phyloP scores from a whole-genome alignment of 1,139 yeast species.

The Diutina pseudorugosa region DNA sequence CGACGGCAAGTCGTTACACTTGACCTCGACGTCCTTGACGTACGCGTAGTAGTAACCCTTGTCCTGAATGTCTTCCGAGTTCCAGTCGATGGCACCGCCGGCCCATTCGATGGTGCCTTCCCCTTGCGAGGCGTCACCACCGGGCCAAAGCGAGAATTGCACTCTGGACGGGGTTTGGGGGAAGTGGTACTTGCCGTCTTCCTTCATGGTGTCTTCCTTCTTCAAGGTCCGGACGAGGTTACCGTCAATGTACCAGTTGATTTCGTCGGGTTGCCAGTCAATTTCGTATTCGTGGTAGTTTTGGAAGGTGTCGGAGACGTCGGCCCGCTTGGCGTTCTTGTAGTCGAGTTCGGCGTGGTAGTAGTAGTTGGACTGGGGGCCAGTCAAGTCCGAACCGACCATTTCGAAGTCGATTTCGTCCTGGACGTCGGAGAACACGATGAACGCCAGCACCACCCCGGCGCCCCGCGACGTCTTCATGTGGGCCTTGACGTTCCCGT shows the following conservation, averaged over 20 bases:
- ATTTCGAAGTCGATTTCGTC: conserved; percentile 89
- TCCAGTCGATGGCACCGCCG: conserved; percentile 83
- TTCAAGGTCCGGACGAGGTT: conserved; percentile 52
- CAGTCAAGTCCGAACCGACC: conserved; percentile 58
- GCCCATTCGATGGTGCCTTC: conserved; percentile 88
- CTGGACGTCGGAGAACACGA: conserved; percentile 71
- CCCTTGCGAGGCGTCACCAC: conserved; percentile 54
- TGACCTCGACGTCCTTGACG: conserved; percentile 45
- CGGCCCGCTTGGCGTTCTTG: conserved; percentile 39
- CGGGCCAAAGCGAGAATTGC: conserved; percentile 90
- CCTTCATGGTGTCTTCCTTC: conserved; percentile 55
- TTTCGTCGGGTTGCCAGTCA: conserved; percentile 71
- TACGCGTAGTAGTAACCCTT: conserved; percentile 72
- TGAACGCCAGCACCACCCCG: conserved; percentile 84
- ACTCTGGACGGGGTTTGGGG: conserved; percentile 92
- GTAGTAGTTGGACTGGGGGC: conserved; percentile 69
- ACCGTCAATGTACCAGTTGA: conserved; percentile 72
- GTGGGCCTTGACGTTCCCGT: conserved; percentile 63
- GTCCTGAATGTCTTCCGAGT: conserved; percentile 54
- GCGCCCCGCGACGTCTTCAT: conserved; percentile 61
- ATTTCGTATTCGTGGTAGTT: conserved; percentile 67
- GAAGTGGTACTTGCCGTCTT: conserved; percentile 44
- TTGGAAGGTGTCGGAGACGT: conserved; percentile 42
- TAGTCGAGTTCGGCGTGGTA: conserved; percentile 63
- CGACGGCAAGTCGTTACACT: conserved; percentile 59